A percentile compares a stretch with the other conserved stretches of the same genome.
These are phyloP conservation scores for Nematocida minor DNA, from an alignment of 371 early-diverging fungal genomes.

Conservation along the genomic window DNA sequence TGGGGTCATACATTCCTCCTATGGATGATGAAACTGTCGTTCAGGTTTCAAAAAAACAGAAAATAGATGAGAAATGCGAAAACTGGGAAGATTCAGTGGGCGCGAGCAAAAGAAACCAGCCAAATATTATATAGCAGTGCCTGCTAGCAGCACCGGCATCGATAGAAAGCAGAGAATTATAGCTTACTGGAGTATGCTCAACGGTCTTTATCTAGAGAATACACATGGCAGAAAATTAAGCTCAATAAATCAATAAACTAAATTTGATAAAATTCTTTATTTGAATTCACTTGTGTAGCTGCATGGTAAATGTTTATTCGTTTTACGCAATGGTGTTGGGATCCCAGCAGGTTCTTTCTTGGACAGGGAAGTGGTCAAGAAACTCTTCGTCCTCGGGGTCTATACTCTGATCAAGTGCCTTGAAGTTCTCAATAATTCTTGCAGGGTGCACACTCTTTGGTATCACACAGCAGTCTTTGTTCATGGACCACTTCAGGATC, in stretches of 20 bases:
- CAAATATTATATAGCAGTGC: conserved; percentile 25
- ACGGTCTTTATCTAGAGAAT: too few species aligned
- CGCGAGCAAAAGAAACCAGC: not conserved
- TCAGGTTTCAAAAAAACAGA: not conserved
- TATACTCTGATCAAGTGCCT: conserved; percentile 35
- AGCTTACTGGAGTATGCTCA: too few species aligned
- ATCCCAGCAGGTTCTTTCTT: conserved; percentile 53
- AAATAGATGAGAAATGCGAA: conserved; percentile 22
- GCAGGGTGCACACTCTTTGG: conserved; percentile 53
- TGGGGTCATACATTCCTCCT: not conserved
- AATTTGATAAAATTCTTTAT: too few species aligned
- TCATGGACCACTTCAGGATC: conserved; percentile 70
- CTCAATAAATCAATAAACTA: too few species aligned
- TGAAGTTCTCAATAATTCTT: conserved; percentile 55
- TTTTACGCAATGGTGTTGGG: conserved; percentile 33
- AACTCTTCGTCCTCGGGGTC: conserved; percentile 20
- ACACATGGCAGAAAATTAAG: too few species aligned
- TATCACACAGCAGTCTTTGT: conserved; percentile 64
- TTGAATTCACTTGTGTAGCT: too few species aligned
- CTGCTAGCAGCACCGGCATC: too few species aligned
- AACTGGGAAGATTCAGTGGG: conserved; percentile 34
- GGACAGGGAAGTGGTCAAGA: conserved; percentile 5
- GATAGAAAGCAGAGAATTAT: too few species aligned
- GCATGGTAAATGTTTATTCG: too few species aligned
- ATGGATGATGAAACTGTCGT: not conserved